Base-by-base conservation (phyloP, 2,329 filamentous ascomycete species). In the Ophiostoma pallidulum region DNA sequence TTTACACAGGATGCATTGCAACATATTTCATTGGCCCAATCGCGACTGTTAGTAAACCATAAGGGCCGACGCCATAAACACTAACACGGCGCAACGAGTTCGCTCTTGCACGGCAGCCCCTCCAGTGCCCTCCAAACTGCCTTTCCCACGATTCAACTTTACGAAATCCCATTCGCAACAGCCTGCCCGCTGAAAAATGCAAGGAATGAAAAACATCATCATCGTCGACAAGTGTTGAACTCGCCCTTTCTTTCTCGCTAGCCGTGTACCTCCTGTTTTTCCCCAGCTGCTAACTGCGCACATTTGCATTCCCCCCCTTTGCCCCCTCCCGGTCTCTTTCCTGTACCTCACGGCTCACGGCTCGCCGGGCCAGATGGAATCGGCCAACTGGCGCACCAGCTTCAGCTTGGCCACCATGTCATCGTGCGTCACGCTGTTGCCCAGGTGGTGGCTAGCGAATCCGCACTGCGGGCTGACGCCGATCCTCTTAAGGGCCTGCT, bases 361-460 rank as follows among this genome's bases (percentile, higher is more conserved):
- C 53, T 60, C 53, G 8, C 55, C 54, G 1, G 57, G 56, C 83
- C 83, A 87, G 33, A 87, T 70, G 48, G 77, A 73, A 56, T 80
- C 72, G 5, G 82, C 82, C 55, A 87, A 73, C 43, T 77, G 71
- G 50, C 78, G 73, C 28, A 86, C 82, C 49, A 87, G 66, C 66
- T 77, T 73, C 57, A 87, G 63, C 69, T 86, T 87, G 57, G 73
- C 76, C 63, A 79, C 72, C 82, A 86, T 86, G 56, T 80, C 82
- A 31, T 82, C 73, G 57, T 75, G 73, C 2, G 75, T 77, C 57
- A 86, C 73, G 32, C 74, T 71, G 58, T 87, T 84, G 1, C 81
- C 83, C 53, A 81, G 71, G 14, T 78, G 74, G 57, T 86, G 81
- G 56, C 78, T 84, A 4, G 83, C 83, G 60, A 84, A 83, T 1